Conservation (phyloP, 768 basidiomycete genomes). For the Amanita pseudoporphyria region DNA sequence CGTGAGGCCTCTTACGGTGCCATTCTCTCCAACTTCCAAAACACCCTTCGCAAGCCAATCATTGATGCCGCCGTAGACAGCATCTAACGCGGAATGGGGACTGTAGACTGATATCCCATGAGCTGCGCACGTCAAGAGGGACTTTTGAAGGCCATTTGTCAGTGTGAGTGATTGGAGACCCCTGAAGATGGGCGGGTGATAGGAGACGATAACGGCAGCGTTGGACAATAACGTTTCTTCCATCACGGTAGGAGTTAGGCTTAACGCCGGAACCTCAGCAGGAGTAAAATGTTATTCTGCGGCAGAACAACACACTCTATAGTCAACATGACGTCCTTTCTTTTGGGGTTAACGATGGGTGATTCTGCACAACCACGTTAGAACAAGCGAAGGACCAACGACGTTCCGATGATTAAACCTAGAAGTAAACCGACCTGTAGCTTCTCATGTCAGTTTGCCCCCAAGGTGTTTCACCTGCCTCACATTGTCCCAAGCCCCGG, state of each 20-base stretch:
- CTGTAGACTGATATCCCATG: constrained; percentile 79
- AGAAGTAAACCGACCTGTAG: constrained; percentile 63
- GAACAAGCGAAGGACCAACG: background rate
- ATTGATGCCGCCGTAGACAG: constrained; percentile 78
- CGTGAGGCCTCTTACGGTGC: constrained; percentile 24
- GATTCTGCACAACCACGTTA: constrained; percentile 31
- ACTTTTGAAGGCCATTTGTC: constrained; percentile 66
- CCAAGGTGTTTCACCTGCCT: constrained; percentile 20
- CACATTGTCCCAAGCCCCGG: constrained; percentile 94
- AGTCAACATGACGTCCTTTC: constrained; percentile 50
- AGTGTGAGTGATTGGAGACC: constrained; percentile 71
- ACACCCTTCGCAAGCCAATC: constrained; percentile 73
- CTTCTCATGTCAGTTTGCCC: constrained; percentile 8
- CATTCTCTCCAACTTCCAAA: constrained; percentile 27
- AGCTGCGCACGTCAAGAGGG: constrained; percentile 71
- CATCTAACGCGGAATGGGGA: constrained; percentile 86
- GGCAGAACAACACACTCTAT: constrained; percentile 45
- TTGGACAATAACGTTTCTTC: constrained; percentile 55
- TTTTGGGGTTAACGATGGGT: constrained; percentile 35
- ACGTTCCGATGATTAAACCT: constrained; percentile 30
- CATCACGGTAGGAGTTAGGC: constrained; percentile 64
- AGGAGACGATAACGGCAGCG: constrained; percentile 64
- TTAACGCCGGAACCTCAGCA: constrained; percentile 20
- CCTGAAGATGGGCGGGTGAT: constrained; percentile 81
- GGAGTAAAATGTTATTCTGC: constrained; percentile 11